Evolutionary conservation across 768 basidiomycete species (phyloP), one percentile per base, ranked within the genome.

Genomic region (Trametes cingulata): DNA sequence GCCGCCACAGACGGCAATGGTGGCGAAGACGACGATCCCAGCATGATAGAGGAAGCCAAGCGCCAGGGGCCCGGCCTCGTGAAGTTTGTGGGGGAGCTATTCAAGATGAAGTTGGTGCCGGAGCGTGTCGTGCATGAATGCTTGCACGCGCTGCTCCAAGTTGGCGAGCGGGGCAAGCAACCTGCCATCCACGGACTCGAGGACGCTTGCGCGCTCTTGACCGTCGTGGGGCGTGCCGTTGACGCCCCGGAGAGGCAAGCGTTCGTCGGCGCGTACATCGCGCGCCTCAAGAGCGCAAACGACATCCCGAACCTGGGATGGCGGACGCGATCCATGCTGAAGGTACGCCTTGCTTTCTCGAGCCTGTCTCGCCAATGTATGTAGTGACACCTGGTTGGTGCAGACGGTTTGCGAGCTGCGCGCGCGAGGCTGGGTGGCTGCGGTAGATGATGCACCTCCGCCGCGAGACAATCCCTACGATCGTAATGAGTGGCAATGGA

Each of bases 121-220:
- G 93, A 94, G 77, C 88, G 93, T 66, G 95, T 98, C 77, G 98
- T 98, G 91, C 91, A 95, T 78, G 90, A 93, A 74, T 99, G 95
- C 80, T 87, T 98, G 72, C 92, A 93, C 82, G 94, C 95, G 77
- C 83, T 98, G 13, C 80, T 98, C 87, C 54, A 97, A 98, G 70
- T 89, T 95, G 29, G 10, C 29, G 4, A 33, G 6, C 29, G 5
- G 55, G 88, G 93, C 64, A 91, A 92, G 67, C n/a, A n/a, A n/a
- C 95, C 95, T 0, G 94, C 97, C 70, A 96, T 98, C 76, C 95
- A 98, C 77, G 94, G 96, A 69, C 90, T 99, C 63, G 96, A 99
- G 81, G 91, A 88, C 46, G 81, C 96, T 55, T 98, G 94, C 82
- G 93, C 93, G 72, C 82, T 98, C 56, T 74, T 99, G 56, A 82